Evolutionary conservation across 139 green algal genomes (phyloP).

Genomic region (Tetradesmus lagerheimii): DNA sequence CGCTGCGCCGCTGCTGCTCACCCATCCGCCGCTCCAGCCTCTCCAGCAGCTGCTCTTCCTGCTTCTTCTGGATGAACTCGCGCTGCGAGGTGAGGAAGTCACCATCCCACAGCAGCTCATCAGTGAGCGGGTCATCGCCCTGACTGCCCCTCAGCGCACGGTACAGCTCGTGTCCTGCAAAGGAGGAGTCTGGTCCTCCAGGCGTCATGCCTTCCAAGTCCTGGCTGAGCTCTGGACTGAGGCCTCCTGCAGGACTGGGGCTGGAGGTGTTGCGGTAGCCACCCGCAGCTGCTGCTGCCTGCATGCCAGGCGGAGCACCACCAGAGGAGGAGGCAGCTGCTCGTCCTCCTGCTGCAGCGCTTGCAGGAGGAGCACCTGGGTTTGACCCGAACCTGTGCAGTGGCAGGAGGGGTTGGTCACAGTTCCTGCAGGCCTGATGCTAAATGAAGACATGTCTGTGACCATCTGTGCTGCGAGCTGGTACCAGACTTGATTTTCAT

Average conservation of each 20-base stretch:
- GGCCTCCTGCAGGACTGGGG: background rate
- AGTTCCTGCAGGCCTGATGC: background rate
- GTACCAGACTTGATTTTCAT: too few species aligned
- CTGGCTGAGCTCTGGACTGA: constrained; percentile 16
- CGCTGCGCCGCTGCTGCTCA: constrained; percentile 1
- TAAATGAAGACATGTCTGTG: background rate
- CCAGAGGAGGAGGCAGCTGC: background rate
- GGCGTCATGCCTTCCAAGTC: constrained; percentile 1
- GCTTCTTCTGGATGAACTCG: constrained; percentile 53
- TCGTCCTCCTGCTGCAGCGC: background rate
- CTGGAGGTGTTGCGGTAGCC: background rate
- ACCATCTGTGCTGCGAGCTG: background rate
- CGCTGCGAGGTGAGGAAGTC: constrained; percentile 42
- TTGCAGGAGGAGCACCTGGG: background rate
- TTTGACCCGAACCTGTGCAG: background rate
- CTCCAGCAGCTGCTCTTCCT: constrained; percentile 58
- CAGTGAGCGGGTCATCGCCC: constrained; percentile 35
- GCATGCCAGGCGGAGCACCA: background rate
- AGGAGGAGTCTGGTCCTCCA: background rate
- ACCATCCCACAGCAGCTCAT: constrained; percentile 43
- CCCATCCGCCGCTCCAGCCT: constrained; percentile 56
- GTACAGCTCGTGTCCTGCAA: constrained; percentile 46
- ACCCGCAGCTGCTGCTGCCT: background rate
- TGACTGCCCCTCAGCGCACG: constrained; percentile 24
- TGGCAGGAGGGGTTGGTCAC: background rate